These are phyloP conservation scores for Lagenaria siceraria DNA, from an alignment of 306 rosid species.

Conservation along the genomic window DNA sequence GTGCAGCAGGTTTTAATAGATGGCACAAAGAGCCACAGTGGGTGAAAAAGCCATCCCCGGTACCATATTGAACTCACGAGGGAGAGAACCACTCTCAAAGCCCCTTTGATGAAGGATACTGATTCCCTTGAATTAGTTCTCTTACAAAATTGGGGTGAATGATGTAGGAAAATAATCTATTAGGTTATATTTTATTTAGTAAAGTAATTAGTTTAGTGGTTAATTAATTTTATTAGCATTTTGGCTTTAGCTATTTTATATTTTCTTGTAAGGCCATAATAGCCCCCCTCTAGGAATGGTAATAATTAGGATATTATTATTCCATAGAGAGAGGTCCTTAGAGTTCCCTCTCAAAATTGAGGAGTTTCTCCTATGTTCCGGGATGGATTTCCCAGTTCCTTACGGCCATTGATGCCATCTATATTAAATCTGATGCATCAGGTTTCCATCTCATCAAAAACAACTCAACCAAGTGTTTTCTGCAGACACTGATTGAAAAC, in stretches of 20 bases:
- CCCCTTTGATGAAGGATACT: neutral
- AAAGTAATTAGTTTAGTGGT: neutral
- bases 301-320: neutral
- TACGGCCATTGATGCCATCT: neutral
- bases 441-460: neutral
- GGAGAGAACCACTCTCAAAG: neutral
- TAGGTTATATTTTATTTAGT: neutral
- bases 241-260: neutral
- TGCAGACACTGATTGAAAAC: neutral
- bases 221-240: neutral
- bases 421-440: neutral
- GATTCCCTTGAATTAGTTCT: neutral
- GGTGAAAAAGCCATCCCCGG: neutral
- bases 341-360: neutral
- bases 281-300: neutral
- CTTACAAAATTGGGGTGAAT: neutral
- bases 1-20: neutral
- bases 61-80: neutral
- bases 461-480: neutral
- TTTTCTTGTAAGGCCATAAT: neutral
- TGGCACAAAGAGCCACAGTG: neutral
- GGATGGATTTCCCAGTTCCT: neutral
- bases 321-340: neutral
- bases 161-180: neutral
- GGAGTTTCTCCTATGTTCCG: neutral